Conservation (phyloP, 75 land plant genomes). For the Pinus albicaulis region DNA sequence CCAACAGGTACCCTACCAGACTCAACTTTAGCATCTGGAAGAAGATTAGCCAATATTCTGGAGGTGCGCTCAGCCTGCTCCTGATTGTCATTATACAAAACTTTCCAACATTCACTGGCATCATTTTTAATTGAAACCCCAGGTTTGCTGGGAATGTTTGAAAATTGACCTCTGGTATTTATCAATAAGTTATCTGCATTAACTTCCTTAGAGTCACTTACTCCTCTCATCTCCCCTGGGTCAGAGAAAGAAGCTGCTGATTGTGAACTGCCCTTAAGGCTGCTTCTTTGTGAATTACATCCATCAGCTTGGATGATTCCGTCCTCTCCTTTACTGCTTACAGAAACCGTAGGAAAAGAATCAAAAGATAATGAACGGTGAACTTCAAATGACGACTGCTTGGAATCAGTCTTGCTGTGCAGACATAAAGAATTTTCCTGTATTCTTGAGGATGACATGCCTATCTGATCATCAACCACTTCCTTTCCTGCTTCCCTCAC, state of each 20-base stretch:
- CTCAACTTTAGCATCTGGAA: constrained; percentile 5
- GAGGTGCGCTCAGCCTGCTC: not conserved
- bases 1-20: constrained; percentile 9
- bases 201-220: not conserved
- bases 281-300: not conserved
- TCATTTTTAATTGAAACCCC: not conserved
- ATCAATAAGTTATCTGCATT: not conserved
- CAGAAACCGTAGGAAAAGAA: not conserved
- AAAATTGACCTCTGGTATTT: not conserved
- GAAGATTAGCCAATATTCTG: constrained; percentile 17
- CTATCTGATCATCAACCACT: constrained; percentile 5
- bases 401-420: constrained; percentile 1
- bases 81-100: constrained; percentile 1
- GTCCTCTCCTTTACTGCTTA: not conserved
- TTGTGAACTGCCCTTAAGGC: not conserved
- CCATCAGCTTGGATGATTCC: not conserved
- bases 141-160: not conserved
- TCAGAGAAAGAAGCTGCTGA: constrained; percentile 10
- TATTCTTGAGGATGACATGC: not conserved
- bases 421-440: not conserved
- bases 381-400: not conserved
- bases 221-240: not conserved
- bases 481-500: not conserved
- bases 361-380: not conserved
- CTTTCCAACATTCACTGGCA: not conserved